Percentiles rank a stretch among this genome's conserved stretches.
These are phyloP conservation scores for Neofusicoccum sp. DNA, from an alignment of 2,329 filamentous ascomycete species.

Conservation along the genomic window DNA sequence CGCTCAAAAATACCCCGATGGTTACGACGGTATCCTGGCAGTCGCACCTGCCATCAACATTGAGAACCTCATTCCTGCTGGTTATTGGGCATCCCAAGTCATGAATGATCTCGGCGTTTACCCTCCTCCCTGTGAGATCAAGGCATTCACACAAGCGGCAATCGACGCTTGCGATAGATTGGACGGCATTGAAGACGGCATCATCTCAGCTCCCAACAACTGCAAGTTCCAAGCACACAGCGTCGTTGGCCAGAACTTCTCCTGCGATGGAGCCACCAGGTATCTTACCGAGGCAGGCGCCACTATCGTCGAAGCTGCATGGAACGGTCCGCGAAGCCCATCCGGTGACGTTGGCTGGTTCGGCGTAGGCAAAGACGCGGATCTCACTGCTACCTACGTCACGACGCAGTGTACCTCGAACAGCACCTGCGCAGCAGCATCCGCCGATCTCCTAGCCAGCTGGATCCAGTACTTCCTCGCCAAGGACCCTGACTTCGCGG, in stretches of 20 bases:
- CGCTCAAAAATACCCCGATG: conserved; percentile 41
- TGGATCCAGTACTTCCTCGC: conserved; percentile 26
- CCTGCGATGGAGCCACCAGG: conserved; percentile 28
- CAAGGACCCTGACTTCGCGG: conserved; percentile 22
- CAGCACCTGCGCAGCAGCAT: conserved; percentile 22
- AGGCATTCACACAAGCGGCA: conserved; percentile 22
- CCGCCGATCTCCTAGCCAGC: conserved; percentile 13
- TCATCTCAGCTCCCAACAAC: neutral
- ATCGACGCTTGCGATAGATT: conserved; percentile 18
- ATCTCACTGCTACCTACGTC: conserved; percentile 29
- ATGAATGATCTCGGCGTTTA: conserved; percentile 33
- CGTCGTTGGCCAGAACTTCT: conserved; percentile 31
- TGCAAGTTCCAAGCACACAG: conserved; percentile 8
- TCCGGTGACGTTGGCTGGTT: conserved; percentile 35
- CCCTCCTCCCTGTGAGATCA: conserved; percentile 22
- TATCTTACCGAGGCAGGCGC: conserved; percentile 33
- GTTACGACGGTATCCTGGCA: conserved; percentile 47
- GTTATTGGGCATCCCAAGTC: conserved; percentile 33
- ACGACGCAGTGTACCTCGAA: conserved; percentile 1
- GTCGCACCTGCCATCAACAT: conserved; percentile 44
- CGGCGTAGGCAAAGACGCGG: conserved; percentile 34
- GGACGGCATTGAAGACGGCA: conserved; percentile 23
- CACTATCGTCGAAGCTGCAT: conserved; percentile 33
- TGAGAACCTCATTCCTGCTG: conserved; percentile 26
- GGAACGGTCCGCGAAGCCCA: conserved; percentile 32